Evolutionary conservation across 257 asterid species (phyloP), one percentile per base, ranked within the genome.

Genomic region (Schizonepeta tenuifolia): DNA sequence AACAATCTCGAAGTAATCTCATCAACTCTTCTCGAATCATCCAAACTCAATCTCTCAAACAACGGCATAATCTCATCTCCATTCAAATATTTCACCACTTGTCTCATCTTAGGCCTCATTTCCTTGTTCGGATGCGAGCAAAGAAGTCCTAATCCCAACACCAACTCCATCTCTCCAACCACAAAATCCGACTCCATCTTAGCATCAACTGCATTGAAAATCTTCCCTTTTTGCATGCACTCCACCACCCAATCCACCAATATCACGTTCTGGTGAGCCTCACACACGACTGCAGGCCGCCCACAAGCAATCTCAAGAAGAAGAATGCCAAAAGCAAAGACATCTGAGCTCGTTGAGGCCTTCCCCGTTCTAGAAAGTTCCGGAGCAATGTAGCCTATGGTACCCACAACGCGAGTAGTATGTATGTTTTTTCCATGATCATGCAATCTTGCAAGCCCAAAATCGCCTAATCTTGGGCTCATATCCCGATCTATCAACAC

Each of bases 361-460:
- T 24, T 24, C 26, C 26, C 26, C 26, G 26, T 24, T 24, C 26
- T 62, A 2, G 90, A 50, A 44, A 89, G 40, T 56, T 91, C 97
- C 0, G 97, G 97, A 0, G 97, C 97, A 6, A 91, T 74, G 77
- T 91, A 91, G 18, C 96, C 97, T 51, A 91, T 76, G 2, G 97
- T 91, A 18, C 97, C 97, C 1, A 91, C 96, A 0, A 91, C 86
- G 11, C 78, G 81, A 0, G 97, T 91, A 0, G 96, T 87, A 75
- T 86, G 85, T 2, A 89, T 76, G 53, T 26, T 57, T 47, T 83
- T 82, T 0, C 88, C 87, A 2, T 87, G 95, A 36, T 89, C 91
- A 7, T 86, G 81, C 21, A 84, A 55, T 53, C 97, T 80, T 0
- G 97, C 97, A 0, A 91, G 87, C 18, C 97, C 97, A 31, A 91